Base-by-base conservation (phyloP, 192 early-diverging fungal genomes). In the Linnemannia zychae region DNA sequence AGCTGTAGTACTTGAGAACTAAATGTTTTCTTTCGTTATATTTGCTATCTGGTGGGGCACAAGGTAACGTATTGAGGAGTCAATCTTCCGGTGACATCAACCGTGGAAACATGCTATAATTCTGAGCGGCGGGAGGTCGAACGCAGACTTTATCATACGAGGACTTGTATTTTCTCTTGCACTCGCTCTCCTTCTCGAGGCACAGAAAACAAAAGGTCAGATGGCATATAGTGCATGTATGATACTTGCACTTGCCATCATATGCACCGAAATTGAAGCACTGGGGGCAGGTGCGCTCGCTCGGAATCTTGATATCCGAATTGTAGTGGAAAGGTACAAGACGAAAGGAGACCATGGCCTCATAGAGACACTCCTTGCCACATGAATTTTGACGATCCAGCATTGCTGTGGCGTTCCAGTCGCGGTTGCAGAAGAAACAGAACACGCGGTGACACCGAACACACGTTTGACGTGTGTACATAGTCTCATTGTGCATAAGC, bases 401-500 rank as follows among this genome's bases (percentile, higher is more conserved):
- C 80, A 81, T 81, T 20, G 49, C 71, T 9, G 22, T 36, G 34
- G 60, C 31, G 50, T 81, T 72, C 74, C 80, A 81, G 0, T 81
- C 50, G 47, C 80, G 74, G 69, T 81, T 76, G 47, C 80, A 81
- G 57, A 81, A 81, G 36, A 81, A 76, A 52, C 74, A 81, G 69
- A 81, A 81, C 3, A 18, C 68, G 40, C 80, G 80, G 44, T 9
- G 18, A 49, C 74, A 81, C 33, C 7, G 20, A 37, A 76, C 9
- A 38, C 74, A 81, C 17, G n/a, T 71, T 36, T 81, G 74, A 72
- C 69, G 47, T 72, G 80, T 37, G 48, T 44, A 20, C 74, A 76
- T 71, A 31, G 73, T 72, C 67, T 81, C 80, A 49, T 81, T 81
- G 69, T 76, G 69, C 74, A 81, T 48, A 60, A 81, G 74, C 20